These are phyloP conservation scores for Stenogyne calaminthoides DNA, from an alignment of 305 asterid genomes.

Conservation along the genomic window DNA sequence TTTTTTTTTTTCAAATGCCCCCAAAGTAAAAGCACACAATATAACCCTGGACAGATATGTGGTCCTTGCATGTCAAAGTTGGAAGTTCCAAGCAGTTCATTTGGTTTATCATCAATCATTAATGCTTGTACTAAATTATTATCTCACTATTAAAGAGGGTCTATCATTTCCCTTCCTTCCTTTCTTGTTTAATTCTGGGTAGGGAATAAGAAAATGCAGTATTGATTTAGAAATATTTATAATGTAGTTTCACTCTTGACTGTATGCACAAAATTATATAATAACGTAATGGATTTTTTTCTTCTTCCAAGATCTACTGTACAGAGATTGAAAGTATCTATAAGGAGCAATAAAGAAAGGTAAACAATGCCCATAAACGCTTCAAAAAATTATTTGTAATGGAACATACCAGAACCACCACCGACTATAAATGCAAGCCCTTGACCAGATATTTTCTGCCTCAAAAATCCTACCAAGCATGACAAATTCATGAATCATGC, in stretches of 20 bases:
- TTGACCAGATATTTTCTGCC: conserved; percentile 96
- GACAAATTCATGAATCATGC: conserved; percentile 30
- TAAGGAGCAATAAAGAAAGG: conserved; percentile 27
- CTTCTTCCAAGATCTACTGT: conserved; percentile 10
- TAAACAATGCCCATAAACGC: conserved; percentile 19
- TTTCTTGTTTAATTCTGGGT: conserved; percentile 4
- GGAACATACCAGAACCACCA: conserved; percentile 90
- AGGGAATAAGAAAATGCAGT: not conserved
- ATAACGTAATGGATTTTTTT: not conserved
- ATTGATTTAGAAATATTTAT: not conserved
- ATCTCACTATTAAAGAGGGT: not conserved
- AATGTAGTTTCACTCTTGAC: not conserved
- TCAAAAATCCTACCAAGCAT: conserved; percentile 78
- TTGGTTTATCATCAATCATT: not conserved
- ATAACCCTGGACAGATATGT: not conserved
- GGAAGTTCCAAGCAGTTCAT: conserved; percentile 1
- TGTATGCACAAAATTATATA: not conserved
- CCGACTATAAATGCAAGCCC: conserved; percentile 95
- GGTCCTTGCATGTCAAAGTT: conserved; percentile 14
- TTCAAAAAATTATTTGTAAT: conserved; percentile 3
- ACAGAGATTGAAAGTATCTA: conserved; percentile 17
- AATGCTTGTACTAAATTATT: not conserved
- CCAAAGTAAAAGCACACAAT: no score
- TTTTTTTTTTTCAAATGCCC: no score
- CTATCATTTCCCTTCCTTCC: not conserved